These are phyloP conservation scores for Dictyostelium brefeldianum DNA, from an alignment of 78 protist species.

Conservation along the genomic window DNA sequence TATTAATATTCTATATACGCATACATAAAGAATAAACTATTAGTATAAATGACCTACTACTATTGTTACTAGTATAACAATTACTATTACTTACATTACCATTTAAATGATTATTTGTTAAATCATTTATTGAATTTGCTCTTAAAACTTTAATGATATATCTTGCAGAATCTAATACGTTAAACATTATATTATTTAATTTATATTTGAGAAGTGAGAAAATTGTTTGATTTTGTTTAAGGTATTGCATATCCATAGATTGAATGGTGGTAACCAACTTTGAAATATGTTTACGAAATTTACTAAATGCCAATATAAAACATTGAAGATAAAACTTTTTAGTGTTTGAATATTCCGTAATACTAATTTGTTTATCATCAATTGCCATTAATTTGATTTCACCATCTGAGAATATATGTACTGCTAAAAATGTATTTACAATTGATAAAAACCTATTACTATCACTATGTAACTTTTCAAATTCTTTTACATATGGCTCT, in stretches of 20 bases:
- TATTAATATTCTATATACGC: slow-evolving; percentile 31
- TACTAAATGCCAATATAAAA: neutral
- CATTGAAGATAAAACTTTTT: slow-evolving; percentile 42
- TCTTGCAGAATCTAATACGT: slow-evolving; percentile 27
- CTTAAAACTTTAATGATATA: slow-evolving; percentile 11
- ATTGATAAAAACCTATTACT: neutral
- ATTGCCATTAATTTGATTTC: neutral
- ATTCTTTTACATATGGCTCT: slow-evolving; percentile 30
- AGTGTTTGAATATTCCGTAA: neutral
- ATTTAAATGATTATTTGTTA: neutral
- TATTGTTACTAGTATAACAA: too few relatives aligned
- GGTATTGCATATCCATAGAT: slow-evolving; percentile 3
- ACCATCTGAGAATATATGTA: slow-evolving; percentile 43
- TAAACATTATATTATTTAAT: slow-evolving; percentile 20
- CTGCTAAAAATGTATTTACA: slow-evolving; percentile 23
- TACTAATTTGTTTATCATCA: neutral
- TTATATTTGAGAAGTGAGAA: slow-evolving; percentile 19
- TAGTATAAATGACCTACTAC: too few relatives aligned
- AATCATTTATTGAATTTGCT: neutral
- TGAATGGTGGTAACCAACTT: neutral
- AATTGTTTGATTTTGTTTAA: slow-evolving; percentile 15
- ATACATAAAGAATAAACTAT: too few relatives aligned
- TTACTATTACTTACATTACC: neutral
- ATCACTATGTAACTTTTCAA: slow-evolving; percentile 22
- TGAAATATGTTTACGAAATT: neutral